Evolutionary conservation across 495 filamentous ascomycete genomes (phyloP).

Genomic region (Penicillium cinerascens): DNA sequence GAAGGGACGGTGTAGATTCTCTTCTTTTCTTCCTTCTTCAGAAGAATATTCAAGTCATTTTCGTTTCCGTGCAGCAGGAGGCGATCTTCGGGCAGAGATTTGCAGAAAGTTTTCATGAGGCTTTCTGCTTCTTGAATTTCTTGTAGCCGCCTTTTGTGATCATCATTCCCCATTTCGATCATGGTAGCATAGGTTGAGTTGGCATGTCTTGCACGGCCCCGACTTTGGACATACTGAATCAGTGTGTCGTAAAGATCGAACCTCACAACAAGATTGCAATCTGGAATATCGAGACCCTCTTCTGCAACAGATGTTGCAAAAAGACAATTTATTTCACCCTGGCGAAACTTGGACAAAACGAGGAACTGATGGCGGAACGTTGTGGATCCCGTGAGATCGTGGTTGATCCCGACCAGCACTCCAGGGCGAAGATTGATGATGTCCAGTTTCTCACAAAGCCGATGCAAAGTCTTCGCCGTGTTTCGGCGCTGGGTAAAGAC

Average conservation of each 20-base stretch:
- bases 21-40: constrained; percentile 52
- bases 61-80: constrained; percentile 61
- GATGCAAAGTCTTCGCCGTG: constrained; percentile 68
- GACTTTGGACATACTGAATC: constrained; percentile 94
- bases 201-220: constrained; percentile 77
- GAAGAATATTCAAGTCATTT: constrained; percentile 50
- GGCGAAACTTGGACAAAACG: constrained; percentile 72
- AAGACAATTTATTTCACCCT: constrained; percentile 81
- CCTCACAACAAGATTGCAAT: constrained; percentile 86
- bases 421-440: constrained; percentile 62
- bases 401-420: constrained; percentile 58
- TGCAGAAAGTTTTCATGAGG: constrained; percentile 71
- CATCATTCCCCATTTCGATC: constrained; percentile 63
- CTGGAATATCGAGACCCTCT: constrained; percentile 93
- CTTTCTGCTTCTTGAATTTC: constrained; percentile 56
- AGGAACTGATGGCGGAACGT: constrained; percentile 73
- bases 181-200: constrained; percentile 82
- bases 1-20: constrained; percentile 58
- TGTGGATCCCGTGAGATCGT: constrained; percentile 50
- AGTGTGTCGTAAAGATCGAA: constrained; percentile 90
- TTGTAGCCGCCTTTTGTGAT: constrained; percentile 51
- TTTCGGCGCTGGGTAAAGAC: constrained; percentile 80
- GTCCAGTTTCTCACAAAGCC: constrained; percentile 57
- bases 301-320: constrained; percentile 91
- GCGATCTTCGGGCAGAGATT: constrained; percentile 70